Conservation (phyloP, 1,284 basidiomycete genomes). For the Rugosomyces carneus region DNA sequence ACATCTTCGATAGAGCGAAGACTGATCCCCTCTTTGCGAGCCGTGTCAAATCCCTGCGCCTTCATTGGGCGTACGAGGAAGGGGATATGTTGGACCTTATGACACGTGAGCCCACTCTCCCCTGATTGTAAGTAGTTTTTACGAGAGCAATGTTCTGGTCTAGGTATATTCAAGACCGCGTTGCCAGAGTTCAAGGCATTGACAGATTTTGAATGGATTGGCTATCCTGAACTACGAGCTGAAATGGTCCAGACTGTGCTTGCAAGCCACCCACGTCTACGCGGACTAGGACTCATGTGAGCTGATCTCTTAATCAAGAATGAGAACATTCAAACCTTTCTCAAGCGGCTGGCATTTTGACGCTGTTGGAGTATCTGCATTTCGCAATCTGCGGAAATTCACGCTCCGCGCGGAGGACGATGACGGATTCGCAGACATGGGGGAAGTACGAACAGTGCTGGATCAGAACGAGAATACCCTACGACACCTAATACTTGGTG, state of each 20-base stretch:
- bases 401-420: constrained; percentile 63
- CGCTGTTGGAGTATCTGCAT: constrained; percentile 58
- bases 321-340: not conserved
- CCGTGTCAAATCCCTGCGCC: constrained; percentile 46
- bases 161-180: constrained; percentile 53
- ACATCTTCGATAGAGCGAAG: constrained; percentile 60
- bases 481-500: constrained; percentile 57
- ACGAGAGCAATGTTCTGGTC: not conserved
- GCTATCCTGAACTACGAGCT: constrained; percentile 57
- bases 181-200: constrained; percentile 55
- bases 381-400: constrained; percentile 53
- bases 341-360: constrained; percentile 58
- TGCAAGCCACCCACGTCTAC: constrained; percentile 44
- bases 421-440: constrained; percentile 61
- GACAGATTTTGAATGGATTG: constrained; percentile 64
- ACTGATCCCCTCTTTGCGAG: constrained; percentile 52
- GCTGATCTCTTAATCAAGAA: too few relatives aligned
- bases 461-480: constrained; percentile 52
- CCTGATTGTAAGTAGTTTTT: not conserved
- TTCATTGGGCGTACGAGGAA: constrained; percentile 64
- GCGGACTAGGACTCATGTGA: constrained; percentile 53
- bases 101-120: constrained; percentile 36
- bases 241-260: constrained; percentile 56
- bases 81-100: constrained; percentile 61
- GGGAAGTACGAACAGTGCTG: constrained; percentile 57